phyloP scores from a whole-genome alignment of 208 protist genomes.

The Acanthamoeba royreba region DNA sequence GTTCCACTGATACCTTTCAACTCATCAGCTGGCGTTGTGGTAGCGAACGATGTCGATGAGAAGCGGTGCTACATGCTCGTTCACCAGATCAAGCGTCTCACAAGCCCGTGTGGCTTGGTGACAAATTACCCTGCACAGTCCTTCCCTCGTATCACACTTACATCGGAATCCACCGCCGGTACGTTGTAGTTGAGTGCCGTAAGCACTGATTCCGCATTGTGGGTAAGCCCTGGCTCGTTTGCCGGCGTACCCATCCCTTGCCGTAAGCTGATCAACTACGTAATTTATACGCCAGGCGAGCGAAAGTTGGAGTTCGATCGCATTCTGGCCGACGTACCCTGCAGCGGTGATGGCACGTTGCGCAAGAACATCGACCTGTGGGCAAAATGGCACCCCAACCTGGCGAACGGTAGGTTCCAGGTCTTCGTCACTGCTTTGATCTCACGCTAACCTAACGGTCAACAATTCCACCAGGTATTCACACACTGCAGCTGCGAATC shows the following conservation, averaged over 20 bases:
- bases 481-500: conserved; percentile 71
- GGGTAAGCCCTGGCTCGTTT: too few species aligned
- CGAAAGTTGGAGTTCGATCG: conserved; percentile 69
- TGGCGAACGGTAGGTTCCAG: not conserved
- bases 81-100: conserved; percentile 56
- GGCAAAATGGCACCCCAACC: conserved; percentile 69
- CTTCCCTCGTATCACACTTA: conserved; percentile 55
- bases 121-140: conserved; percentile 76
- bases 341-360: conserved; percentile 69
- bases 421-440: not conserved
- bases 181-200: not conserved
- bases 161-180: not conserved
- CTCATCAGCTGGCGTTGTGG: conserved; percentile 61
- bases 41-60: conserved; percentile 83
- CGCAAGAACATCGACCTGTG: conserved; percentile 73
- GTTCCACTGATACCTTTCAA: not conserved
- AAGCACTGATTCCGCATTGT: not conserved
- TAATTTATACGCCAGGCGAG: not conserved
- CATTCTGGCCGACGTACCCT: conserved; percentile 83
- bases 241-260: too few species aligned
- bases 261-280: too few species aligned
- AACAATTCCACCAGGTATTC: not conserved
- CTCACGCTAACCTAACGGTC: not conserved
- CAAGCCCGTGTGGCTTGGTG: conserved; percentile 68
- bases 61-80: conserved; percentile 80